These are phyloP conservation scores for Quercus ilex DNA, from an alignment of 306 rosid species.

Conservation along the genomic window DNA sequence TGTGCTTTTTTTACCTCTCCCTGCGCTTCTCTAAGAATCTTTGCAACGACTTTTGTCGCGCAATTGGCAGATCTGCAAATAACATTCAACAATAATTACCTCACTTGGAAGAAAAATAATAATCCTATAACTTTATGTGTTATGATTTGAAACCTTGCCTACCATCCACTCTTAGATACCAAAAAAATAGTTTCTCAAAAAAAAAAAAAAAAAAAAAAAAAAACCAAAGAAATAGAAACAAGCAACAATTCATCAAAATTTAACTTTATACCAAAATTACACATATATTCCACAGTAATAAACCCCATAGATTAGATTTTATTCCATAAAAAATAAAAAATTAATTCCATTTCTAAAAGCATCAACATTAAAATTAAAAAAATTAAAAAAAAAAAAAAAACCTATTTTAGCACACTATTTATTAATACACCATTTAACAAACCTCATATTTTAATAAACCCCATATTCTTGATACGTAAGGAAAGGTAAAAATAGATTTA, in stretches of 20 bases:
- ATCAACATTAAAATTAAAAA: too few species aligned
- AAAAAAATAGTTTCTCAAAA: background rate
- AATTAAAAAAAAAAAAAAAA: too few species aligned
- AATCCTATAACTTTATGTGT: background rate
- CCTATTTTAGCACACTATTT: too few species aligned
- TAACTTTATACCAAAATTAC: background rate
- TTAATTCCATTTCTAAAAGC: too few species aligned
- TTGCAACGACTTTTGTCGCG: constrained; percentile 40
- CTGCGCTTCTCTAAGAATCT: constrained; percentile 55
- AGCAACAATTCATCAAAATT: background rate
- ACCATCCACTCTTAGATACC: background rate
- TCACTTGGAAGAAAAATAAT: background rate
- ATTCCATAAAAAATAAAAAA: too few species aligned
- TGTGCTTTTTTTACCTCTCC: constrained; percentile 35
- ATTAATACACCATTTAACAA: too few species aligned
- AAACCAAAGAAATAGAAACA: background rate
- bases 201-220: too few species aligned
- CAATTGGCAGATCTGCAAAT: constrained; percentile 44
- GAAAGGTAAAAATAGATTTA: too few species aligned
- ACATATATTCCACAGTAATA: too few species aligned
- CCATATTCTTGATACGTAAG: too few species aligned
- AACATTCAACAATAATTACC: background rate
- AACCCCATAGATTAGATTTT: too few species aligned
- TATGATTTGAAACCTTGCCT: background rate
- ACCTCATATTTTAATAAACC: too few species aligned